Evolutionary conservation across 257 asterid species (phyloP).

Genomic region (Orobanche coerulescens): DNA sequence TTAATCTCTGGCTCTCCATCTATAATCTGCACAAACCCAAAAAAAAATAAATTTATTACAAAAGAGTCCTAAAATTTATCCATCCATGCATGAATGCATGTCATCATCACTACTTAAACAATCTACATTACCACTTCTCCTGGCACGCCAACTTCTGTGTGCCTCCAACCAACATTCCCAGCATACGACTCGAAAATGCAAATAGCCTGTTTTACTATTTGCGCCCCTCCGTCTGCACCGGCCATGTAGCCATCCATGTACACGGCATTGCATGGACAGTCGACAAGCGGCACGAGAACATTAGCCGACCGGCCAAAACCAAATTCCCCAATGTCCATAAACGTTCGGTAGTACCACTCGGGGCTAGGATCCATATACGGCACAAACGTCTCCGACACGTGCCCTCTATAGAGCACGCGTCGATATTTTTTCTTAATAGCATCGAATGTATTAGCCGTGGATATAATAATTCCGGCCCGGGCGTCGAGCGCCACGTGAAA

Average conservation of each 20-base stretch:
- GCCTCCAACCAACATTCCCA: conserved; percentile 67
- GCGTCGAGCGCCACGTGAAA: conserved; percentile 57
- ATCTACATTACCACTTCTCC: conserved; percentile 40
- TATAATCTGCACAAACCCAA: conserved; percentile 34
- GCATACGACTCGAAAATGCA: conserved; percentile 50
- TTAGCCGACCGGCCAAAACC: conserved; percentile 69
- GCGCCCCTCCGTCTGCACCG: conserved; percentile 43
- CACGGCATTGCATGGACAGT: conserved; percentile 52
- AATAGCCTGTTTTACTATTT: conserved; percentile 32
- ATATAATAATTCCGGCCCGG: conserved; percentile 54
- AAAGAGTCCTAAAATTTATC: background rate
- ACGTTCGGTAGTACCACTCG: conserved; percentile 64
- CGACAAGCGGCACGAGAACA: conserved; percentile 41
- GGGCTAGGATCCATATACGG: conserved; percentile 68
- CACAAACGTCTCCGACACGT: conserved; percentile 71
- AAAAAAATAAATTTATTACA: background rate
- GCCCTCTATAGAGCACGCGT: conserved; percentile 55
- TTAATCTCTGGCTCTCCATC: conserved; percentile 47
- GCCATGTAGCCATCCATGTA: conserved; percentile 57
- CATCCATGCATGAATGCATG: background rate
- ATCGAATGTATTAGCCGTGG: conserved; percentile 49
- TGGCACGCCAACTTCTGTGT: conserved; percentile 60
- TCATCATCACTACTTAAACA: too few relatives aligned
- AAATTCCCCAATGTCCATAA: conserved; percentile 74
- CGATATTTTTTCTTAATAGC: conserved; percentile 24